Percentiles rank a stretch among this genome's conserved stretches.
phyloP scores from a whole-genome alignment of 768 basidiomycete genomes.

The Podaxis carcinomalis region DNA sequence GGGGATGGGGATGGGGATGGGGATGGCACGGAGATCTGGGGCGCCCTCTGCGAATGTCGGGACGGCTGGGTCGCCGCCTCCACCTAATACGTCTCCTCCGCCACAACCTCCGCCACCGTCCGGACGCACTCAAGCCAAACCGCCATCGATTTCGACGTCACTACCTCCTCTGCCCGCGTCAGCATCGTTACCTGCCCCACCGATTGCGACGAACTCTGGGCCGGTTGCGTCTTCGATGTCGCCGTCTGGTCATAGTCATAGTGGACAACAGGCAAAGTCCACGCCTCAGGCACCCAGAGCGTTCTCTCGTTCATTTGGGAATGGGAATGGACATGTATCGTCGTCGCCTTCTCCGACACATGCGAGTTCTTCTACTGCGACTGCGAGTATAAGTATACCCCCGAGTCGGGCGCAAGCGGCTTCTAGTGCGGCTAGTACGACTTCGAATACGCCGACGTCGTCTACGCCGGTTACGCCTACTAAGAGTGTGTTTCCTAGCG shows the following conservation, averaged over 20 bases:
- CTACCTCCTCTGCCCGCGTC: background rate
- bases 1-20: background rate
- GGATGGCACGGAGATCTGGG: background rate
- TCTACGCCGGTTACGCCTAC: background rate
- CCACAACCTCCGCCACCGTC: constrained; percentile 4
- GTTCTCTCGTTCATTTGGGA: background rate
- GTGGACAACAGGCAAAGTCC: background rate
- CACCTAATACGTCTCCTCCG: constrained; percentile 2
- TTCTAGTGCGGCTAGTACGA: background rate
- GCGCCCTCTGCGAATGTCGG: background rate
- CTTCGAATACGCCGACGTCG: background rate
- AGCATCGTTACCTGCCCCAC: background rate
- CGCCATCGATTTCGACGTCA: background rate
- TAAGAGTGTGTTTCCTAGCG: background rate
- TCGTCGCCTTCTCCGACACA: background rate
- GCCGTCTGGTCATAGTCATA: background rate
- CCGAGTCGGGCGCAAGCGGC: background rate
- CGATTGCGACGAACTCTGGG: background rate
- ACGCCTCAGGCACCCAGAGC: background rate
- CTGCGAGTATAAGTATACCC: background rate
- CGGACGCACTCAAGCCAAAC: no score
- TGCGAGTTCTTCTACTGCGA: background rate
- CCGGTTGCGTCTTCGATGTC: background rate
- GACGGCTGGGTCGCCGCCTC: background rate
- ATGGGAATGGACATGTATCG: background rate